These are phyloP conservation scores for Suillus brevipes DNA, from an alignment of 768 basidiomycete species.

Conservation along the genomic window DNA sequence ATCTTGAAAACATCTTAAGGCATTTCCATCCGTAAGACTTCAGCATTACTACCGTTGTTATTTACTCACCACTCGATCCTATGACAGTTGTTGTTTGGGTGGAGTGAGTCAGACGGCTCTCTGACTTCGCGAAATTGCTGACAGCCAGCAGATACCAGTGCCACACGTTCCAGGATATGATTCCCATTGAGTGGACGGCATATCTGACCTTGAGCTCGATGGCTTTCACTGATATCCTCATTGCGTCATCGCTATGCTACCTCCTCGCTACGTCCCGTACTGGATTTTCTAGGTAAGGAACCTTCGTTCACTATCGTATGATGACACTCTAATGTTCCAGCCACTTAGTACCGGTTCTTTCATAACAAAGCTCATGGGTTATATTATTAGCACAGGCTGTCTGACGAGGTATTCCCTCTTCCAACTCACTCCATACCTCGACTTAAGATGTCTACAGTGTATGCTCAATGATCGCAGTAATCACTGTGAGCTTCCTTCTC, in stretches of 20 bases:
- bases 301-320: neutral
- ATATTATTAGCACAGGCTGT: neutral
- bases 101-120: no score
- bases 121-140: neutral
- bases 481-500: neutral
- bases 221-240: neutral
- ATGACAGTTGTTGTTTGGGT: no score
- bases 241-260: neutral
- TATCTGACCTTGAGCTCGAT: neutral
- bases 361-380: neutral
- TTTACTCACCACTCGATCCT: no score
- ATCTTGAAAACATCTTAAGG: neutral
- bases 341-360: neutral
- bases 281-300: neutral
- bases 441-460: neutral
- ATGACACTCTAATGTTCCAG: neutral
- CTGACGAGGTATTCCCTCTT: neutral
- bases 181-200: no score
- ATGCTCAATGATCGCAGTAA: neutral
- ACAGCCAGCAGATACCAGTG: neutral
- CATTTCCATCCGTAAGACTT: neutral
- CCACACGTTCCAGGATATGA: no score
- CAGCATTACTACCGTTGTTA: no score
- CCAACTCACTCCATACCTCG: neutral
- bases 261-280: neutral